These are phyloP conservation scores for Fonsecaea pedrosoi DNA, from an alignment of 2,329 filamentous ascomycete species.

Conservation along the genomic window DNA sequence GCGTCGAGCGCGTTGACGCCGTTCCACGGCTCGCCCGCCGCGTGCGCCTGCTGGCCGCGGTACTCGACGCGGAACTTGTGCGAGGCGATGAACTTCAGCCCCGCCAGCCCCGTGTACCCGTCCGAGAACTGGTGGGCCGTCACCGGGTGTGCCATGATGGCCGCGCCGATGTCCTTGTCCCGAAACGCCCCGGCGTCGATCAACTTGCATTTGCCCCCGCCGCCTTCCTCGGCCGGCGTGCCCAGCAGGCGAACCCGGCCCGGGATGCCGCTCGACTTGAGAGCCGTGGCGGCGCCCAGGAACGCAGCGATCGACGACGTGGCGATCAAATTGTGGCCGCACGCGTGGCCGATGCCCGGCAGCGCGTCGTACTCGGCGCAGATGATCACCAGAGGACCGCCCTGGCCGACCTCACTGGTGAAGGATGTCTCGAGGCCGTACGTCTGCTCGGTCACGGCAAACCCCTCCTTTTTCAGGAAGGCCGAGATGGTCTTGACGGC, in stretches of 20 bases:
- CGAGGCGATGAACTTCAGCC: conserved; percentile 39
- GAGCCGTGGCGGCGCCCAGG: conserved; percentile 43
- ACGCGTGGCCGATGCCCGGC: conserved; percentile 49
- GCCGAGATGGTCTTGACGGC: conserved; percentile 43
- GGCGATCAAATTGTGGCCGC: conserved; percentile 51
- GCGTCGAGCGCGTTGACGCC: conserved; percentile 67
- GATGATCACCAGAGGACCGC: conserved; percentile 47
- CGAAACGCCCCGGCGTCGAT: conserved; percentile 54
- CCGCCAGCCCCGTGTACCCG: conserved; percentile 41
- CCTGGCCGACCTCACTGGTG: conserved; percentile 53
- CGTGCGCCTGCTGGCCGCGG: conserved; percentile 61
- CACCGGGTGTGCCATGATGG: conserved; percentile 51
- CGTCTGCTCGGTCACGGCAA: conserved; percentile 54
- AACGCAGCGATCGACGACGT: conserved; percentile 49
- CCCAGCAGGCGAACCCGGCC: conserved; percentile 47
- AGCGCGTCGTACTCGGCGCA: conserved; percentile 54
- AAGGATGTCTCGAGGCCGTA: conserved; percentile 62
- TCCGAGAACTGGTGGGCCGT: conserved; percentile 22
- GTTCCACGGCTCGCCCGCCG: conserved; percentile 63
- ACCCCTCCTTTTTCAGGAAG: conserved; percentile 14
- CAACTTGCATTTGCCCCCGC: conserved; percentile 50
- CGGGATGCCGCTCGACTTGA: conserved; percentile 36
- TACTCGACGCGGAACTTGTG: conserved; percentile 51
- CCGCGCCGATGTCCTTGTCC: conserved; percentile 44
- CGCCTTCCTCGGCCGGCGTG: conserved; percentile 49